Conservation (phyloP, 345 rosid genomes). For the Balakata baccata region DNA sequence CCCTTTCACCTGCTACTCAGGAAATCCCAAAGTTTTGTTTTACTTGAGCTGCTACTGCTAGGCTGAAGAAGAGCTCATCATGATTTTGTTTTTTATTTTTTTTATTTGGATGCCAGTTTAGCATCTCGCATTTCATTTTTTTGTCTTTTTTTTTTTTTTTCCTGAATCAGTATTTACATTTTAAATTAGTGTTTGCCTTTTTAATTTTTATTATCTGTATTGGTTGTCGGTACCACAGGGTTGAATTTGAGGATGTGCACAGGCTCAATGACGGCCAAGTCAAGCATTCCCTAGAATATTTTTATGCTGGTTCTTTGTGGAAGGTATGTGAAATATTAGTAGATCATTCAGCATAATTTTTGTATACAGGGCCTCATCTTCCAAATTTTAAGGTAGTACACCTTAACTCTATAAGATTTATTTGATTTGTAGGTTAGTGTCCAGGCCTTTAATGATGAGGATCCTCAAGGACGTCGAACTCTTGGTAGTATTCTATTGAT, state of each 20-base stretch:
- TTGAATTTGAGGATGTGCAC: constrained; percentile 86
- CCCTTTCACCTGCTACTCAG: background rate
- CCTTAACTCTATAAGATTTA: constrained; percentile 18
- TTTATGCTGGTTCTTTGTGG: constrained; percentile 97
- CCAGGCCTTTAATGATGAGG: constrained; percentile 92
- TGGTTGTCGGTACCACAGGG: constrained; percentile 37
- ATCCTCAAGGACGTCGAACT: constrained; percentile 95
- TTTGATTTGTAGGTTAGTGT: constrained; percentile 66
- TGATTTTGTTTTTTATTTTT: background rate
- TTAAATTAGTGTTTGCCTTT: background rate
- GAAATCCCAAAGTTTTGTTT: constrained; percentile 1
- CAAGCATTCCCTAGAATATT: constrained; percentile 85
- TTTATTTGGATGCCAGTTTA: background rate
- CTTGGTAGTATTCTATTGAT: constrained; percentile 50
- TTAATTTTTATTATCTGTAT: constrained; percentile 16
- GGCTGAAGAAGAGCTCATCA: background rate
- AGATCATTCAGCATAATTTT: background rate
- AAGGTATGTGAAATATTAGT: constrained; percentile 53
- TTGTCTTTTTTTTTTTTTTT: background rate
- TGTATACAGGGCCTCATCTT: background rate
- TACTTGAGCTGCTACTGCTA: background rate
- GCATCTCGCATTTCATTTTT: background rate
- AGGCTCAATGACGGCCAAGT: constrained; percentile 95
- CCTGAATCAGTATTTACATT: background rate
- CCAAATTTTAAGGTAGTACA: constrained; percentile 3